phyloP scores from a whole-genome alignment of 768 basidiomycete species.

The Rhizopogon rudus region DNA sequence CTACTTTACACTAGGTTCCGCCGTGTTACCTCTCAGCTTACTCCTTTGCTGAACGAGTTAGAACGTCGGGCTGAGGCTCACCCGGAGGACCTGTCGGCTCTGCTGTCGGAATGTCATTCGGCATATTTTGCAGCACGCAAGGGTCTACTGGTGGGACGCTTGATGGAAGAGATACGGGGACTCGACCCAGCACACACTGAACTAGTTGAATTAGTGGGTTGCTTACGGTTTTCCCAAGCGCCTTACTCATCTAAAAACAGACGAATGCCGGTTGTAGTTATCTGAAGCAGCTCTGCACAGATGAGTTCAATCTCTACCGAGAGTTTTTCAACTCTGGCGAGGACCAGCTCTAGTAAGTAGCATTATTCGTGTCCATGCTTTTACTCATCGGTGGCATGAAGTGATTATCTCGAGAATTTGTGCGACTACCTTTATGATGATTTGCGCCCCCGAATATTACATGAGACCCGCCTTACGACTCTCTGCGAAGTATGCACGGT shows the following conservation, averaged over 20 bases:
- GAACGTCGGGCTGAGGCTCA: slow-evolving; percentile 72
- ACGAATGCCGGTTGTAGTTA: slow-evolving; percentile 91
- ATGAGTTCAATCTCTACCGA: slow-evolving; percentile 84
- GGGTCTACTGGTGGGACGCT: slow-evolving; percentile 61
- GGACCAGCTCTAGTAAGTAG: slow-evolving; percentile 61
- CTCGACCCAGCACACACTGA: slow-evolving; percentile 78
- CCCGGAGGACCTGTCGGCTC: slow-evolving; percentile 77
- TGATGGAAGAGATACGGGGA: slow-evolving; percentile 77
- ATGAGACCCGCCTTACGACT: slow-evolving; percentile 81
- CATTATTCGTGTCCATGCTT: background rate
- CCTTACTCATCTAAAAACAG: slow-evolving; percentile 32
- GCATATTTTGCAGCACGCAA: slow-evolving; percentile 80
- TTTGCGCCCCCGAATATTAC: slow-evolving; percentile 90
- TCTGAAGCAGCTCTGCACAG: slow-evolving; percentile 84
- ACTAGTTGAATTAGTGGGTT: slow-evolving; percentile 76
- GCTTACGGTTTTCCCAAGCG: background rate
- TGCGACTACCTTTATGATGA: slow-evolving; percentile 96
- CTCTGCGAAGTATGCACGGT: slow-evolving; percentile 97
- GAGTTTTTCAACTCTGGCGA: slow-evolving; percentile 88
- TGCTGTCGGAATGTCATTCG: slow-evolving; percentile 82
- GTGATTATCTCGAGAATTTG: slow-evolving; percentile 83
- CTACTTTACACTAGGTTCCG: slow-evolving; percentile 88
- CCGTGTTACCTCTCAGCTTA: slow-evolving; percentile 62
- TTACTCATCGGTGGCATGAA: slow-evolving; percentile 26
- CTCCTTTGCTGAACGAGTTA: slow-evolving; percentile 79